phyloP scores from a whole-genome alignment of 208 protist genomes.

The Crithidia thermophila region DNA sequence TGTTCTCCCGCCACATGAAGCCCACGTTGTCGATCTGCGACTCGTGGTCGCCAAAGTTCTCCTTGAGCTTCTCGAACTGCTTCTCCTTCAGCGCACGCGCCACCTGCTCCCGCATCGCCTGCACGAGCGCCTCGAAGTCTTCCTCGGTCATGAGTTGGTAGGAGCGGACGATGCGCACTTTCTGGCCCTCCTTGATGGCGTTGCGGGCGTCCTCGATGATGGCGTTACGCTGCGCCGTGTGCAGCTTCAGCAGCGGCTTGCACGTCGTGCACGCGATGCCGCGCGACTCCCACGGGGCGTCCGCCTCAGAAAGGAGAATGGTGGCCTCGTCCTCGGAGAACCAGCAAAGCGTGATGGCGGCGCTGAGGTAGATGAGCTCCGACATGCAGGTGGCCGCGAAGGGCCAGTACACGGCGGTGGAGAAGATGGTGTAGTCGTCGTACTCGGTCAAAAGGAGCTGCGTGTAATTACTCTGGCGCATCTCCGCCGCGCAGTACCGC shows the following conservation, averaged over 20 bases:
- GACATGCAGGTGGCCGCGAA: constrained; percentile 58
- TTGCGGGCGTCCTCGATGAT: constrained; percentile 79
- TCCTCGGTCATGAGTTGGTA: constrained; percentile 89
- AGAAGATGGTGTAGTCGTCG: constrained; percentile 70
- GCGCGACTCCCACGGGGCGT: constrained; percentile 79
- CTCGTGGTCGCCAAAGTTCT: constrained; percentile 73
- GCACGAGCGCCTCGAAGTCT: constrained; percentile 72
- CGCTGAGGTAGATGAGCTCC: constrained; percentile 58
- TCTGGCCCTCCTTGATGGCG: constrained; percentile 64
- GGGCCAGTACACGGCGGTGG: constrained; percentile 70
- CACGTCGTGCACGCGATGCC: constrained; percentile 60
- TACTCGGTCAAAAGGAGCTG: constrained; percentile 59
- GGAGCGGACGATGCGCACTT: constrained; percentile 82
- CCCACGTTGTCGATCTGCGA: constrained; percentile 64
- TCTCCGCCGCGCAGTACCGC: constrained; percentile 45
- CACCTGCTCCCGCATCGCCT: constrained; percentile 79
- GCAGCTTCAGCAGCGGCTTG: constrained; percentile 76
- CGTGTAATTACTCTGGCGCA: constrained; percentile 22
- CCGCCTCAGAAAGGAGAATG: constrained; percentile 72
- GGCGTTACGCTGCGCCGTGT: constrained; percentile 82
- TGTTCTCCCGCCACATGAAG: constrained; percentile 56
- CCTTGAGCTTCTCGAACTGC: constrained; percentile 76
- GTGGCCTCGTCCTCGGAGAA: constrained; percentile 58
- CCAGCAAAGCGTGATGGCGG: constrained; percentile 36
- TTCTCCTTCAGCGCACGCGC: constrained; percentile 54